Evolutionary conservation across 228 moss, liverwort and hornwort genomes (phyloP).

Genomic region (Sphagnum fallax): DNA sequence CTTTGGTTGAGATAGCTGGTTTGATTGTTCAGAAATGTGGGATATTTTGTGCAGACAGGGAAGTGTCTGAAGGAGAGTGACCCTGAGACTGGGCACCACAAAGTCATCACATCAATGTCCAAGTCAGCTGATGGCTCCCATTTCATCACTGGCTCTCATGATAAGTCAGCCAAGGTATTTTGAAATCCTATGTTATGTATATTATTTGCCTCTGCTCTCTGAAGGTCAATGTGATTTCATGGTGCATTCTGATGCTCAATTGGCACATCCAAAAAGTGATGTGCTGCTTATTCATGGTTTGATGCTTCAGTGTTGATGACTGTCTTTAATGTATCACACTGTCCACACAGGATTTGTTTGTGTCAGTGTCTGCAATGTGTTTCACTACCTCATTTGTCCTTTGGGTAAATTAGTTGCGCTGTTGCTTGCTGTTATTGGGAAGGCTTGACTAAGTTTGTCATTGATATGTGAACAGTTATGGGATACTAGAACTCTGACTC

Average conservation of each 20-base stretch:
- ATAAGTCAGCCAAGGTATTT: slow-evolving; percentile 62
- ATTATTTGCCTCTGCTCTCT: too few species aligned
- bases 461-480: slow-evolving; percentile 25
- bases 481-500: slow-evolving; percentile 82
- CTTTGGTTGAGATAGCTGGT: not conserved
- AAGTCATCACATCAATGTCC: slow-evolving; percentile 71
- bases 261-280: too few species aligned
- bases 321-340: too few species aligned
- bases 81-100: slow-evolving; percentile 70
- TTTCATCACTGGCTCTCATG: slow-evolving; percentile 92
- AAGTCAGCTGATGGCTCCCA: slow-evolving; percentile 82
- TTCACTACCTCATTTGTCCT: too few species aligned
- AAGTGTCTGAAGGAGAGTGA: slow-evolving; percentile 83
- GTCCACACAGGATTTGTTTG: too few species aligned
- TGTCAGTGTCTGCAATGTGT: too few species aligned
- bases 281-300: too few species aligned
- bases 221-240: too few species aligned
- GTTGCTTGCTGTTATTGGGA: not conserved
- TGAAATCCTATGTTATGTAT: too few species aligned
- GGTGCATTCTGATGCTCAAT: too few species aligned
- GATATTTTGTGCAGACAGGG: slow-evolving; percentile 49
- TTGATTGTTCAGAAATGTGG: not conserved
- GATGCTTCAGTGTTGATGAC: too few species aligned
- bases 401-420: too few species aligned
- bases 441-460: not conserved